phyloP scores from a whole-genome alignment of 2,329 filamentous ascomycete species.

The Talaromyces sp. region DNA sequence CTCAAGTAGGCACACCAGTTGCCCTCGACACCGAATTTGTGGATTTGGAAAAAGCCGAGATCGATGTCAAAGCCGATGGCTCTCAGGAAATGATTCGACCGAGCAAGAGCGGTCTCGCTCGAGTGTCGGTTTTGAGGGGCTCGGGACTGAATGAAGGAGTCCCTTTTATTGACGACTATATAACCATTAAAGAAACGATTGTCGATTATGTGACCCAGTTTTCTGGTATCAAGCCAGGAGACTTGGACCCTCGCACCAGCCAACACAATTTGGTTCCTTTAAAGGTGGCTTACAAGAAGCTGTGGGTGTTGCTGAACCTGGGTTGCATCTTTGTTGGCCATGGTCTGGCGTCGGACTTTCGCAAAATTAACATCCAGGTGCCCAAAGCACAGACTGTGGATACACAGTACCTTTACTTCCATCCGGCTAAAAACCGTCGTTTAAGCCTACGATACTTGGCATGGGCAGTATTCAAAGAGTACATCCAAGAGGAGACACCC shows the following conservation, averaged over 20 bases:
- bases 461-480: slow-evolving; percentile 84
- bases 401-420: slow-evolving; percentile 86
- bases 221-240: slow-evolving; percentile 81
- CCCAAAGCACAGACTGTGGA: slow-evolving; percentile 88
- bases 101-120: slow-evolving; percentile 83
- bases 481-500: slow-evolving; percentile 76
- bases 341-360: slow-evolving; percentile 89
- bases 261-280: slow-evolving; percentile 78
- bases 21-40: slow-evolving; percentile 97
- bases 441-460: slow-evolving; percentile 87
- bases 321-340: slow-evolving; percentile 93
- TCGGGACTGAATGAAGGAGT: slow-evolving; percentile 68
- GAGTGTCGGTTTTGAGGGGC: slow-evolving; percentile 84
- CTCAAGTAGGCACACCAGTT: slow-evolving; percentile 67
- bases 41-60: slow-evolving; percentile 83
- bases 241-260: slow-evolving; percentile 73
- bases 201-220: slow-evolving; percentile 94
- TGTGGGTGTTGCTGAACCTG: slow-evolving; percentile 92
- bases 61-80: slow-evolving; percentile 92
- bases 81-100: slow-evolving; percentile 88
- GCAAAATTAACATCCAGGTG: slow-evolving; percentile 96
- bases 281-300: slow-evolving; percentile 93
- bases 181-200: slow-evolving; percentile 81
- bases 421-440: slow-evolving; percentile 74
- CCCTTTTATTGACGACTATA: slow-evolving; percentile 97